Evolutionary conservation across 768 basidiomycete genomes (phyloP), one percentile per base, ranked within the genome.

Genomic region (Suillus subaureus): DNA sequence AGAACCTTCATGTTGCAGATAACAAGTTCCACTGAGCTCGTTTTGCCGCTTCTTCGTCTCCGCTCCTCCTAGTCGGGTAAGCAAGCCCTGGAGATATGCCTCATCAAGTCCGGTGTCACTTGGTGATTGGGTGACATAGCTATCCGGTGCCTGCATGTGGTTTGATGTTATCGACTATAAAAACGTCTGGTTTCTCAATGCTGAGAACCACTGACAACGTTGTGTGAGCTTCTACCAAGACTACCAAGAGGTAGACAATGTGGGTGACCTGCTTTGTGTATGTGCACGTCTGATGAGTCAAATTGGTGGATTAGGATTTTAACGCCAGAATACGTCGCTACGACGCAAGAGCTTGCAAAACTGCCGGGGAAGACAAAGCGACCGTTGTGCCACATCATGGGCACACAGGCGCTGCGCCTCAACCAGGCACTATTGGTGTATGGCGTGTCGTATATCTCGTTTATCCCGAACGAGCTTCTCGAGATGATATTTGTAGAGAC

Each of bases 391-490:
- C 28, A 21, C 57, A 60, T 61, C 26, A 67, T 76, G 74, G 63
- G 71, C 64, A 56, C 60, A 64, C 63, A 68, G 61, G 74, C 66
- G 2, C 52, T 67, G 2, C n/a, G 33, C 23, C 64, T 73, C 26
- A 51, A 70, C 61, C 51, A 57, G 31, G 39, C 62, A 6, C 61
- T 72, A 23, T 63, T 37, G 54, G 26, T 33, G 21, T 60, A 65
- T 11, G 60, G 37, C 43, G 26, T 23, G 28, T 4, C 66, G 16
- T 66, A 21, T 40, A 65, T 70, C 54, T 74, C 74, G 43, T 40
- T 57, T n/a, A 37, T 75, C 23, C 76, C 74, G 23, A 67, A 70
- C 60, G 74, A 75, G 54, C 40, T 77, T 51, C 57, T 75, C 40
- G 68, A 66, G n/a, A 67, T 75, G 66, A 68, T 75, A 40, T 74